Evolutionary conservation across 2,329 filamentous ascomycete genomes (phyloP).

Genomic region (Tolypocladium guangdongense): DNA sequence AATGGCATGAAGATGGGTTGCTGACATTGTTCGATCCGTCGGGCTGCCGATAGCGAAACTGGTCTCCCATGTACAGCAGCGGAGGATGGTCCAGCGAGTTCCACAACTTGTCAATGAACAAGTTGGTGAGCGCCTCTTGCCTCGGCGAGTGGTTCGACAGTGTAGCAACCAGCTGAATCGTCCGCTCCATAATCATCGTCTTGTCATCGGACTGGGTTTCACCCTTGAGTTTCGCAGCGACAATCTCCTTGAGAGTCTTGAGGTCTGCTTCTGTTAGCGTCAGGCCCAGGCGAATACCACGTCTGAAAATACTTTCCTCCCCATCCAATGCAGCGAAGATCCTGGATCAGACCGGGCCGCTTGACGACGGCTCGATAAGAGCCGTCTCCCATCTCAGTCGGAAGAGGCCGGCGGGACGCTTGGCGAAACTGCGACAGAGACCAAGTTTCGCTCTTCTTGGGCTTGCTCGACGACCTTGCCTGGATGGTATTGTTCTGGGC

Average conservation of each 20-base stretch:
- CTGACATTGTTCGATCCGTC: conserved; percentile 59
- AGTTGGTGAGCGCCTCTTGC: conserved; percentile 52
- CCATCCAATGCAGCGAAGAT: conserved; percentile 44
- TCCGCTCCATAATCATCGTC: conserved; percentile 64
- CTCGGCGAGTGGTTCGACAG: conserved; percentile 52
- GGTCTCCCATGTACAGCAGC: conserved; percentile 49
- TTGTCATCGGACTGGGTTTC: conserved; percentile 59
- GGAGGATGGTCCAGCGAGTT: conserved; percentile 62
- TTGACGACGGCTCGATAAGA: conserved; percentile 39
- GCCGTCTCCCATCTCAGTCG: conserved; percentile 52
- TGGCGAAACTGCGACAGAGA: conserved; percentile 21
- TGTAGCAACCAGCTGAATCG: conserved; percentile 58
- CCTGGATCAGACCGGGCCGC: conserved; percentile 40
- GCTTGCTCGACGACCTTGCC: background rate
- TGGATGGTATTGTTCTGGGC: background rate
- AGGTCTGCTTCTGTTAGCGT: conserved; percentile 35
- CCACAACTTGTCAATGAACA: conserved; percentile 61
- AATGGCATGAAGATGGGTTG: no score
- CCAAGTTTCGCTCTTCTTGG: conserved; percentile 4
- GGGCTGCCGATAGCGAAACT: conserved; percentile 54
- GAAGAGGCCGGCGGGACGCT: conserved; percentile 50
- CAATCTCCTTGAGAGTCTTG: conserved; percentile 48
- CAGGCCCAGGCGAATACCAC: no score
- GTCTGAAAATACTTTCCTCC: conserved; percentile 23
- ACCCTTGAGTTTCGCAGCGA: conserved; percentile 53